phyloP scores from a whole-genome alignment of 495 filamentous ascomycete species.

The Aspergillus wentii region DNA sequence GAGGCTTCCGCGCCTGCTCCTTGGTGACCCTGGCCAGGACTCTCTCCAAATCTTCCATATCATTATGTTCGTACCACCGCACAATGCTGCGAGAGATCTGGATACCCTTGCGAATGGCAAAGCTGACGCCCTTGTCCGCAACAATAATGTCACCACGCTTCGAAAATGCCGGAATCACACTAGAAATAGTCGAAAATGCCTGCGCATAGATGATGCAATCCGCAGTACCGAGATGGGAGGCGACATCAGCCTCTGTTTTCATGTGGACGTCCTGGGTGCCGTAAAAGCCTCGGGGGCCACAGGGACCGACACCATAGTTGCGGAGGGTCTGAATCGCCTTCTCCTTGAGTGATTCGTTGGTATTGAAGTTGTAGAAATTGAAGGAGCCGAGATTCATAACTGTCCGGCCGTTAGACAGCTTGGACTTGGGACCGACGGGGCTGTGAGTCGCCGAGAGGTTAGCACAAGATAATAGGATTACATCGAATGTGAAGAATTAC shows the following conservation, averaged over 20 bases:
- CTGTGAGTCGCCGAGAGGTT: conserved; percentile 33
- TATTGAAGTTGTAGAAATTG: conserved; percentile 96
- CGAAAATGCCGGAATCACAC: conserved; percentile 91
- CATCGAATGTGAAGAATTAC: conserved; percentile 37
- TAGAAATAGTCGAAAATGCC: conserved; percentile 88
- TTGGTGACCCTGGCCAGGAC: conserved; percentile 81
- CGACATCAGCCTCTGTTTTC: conserved; percentile 92
- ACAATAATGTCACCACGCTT: conserved; percentile 98
- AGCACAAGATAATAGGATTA: background rate
- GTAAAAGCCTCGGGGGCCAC: conserved; percentile 95
- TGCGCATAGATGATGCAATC: conserved; percentile 93
- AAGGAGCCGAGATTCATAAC: conserved; percentile 89
- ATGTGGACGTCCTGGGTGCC: conserved; percentile 98
- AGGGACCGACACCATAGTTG: conserved; percentile 93
- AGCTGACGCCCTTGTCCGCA: conserved; percentile 92
- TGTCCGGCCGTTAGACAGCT: conserved; percentile 81
- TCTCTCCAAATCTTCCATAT: conserved; percentile 86
- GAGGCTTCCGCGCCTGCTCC: conserved; percentile 80
- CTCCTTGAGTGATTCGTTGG: conserved; percentile 86
- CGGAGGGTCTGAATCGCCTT: conserved; percentile 90
- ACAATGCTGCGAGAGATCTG: conserved; percentile 89
- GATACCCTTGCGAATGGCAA: conserved; percentile 87
- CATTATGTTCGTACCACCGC: conserved; percentile 92
- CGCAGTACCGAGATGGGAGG: conserved; percentile 76
- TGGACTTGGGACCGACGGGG: conserved; percentile 83